These are phyloP conservation scores for Reticulomyxa filosa DNA, from an alignment of 78 protist species.

Conservation along the genomic window DNA sequence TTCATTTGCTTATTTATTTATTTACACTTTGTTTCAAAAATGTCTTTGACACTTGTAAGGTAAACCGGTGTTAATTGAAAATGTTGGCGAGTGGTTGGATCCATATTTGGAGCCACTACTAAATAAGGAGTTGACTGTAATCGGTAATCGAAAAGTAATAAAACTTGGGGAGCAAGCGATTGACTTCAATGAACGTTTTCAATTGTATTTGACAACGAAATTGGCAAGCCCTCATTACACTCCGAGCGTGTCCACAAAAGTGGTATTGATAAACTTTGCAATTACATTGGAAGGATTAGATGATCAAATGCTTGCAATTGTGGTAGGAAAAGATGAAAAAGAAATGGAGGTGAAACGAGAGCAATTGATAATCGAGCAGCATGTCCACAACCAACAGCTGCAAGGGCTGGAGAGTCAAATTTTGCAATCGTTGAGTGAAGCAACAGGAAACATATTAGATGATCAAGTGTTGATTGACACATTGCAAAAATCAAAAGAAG, in stretches of 20 bases:
- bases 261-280: conserved; percentile 39
- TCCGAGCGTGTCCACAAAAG: conserved; percentile 27
- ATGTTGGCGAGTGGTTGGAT: conserved; percentile 47
- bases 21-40: too few species aligned
- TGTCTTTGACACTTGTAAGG: too few species aligned
- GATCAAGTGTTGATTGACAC: conserved; percentile 38
- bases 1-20: too few species aligned
- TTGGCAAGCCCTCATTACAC: conserved; percentile 36
- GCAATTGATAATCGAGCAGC: conserved; percentile 19
- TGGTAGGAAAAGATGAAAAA: conserved; percentile 40
- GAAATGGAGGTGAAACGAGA: conserved; percentile 48
- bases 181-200: conserved; percentile 20
- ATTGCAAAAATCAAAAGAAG: conserved; percentile 32
- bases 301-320: conserved; percentile 40
- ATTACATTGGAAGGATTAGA: conserved; percentile 44
- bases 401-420: conserved; percentile 37
- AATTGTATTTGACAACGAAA: conserved; percentile 42
- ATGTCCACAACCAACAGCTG: conserved; percentile 19
- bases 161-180: conserved; percentile 2
- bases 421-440: conserved; percentile 24
- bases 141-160: background rate
- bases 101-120: conserved; percentile 64
- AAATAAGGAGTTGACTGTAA: conserved; percentile 8
- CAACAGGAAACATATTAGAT: conserved; percentile 45
- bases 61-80: conserved; percentile 55